These are phyloP conservation scores for Lecanoromycetidae sp. DNA, from an alignment of 2,329 filamentous ascomycete genomes.

Conservation along the genomic window DNA sequence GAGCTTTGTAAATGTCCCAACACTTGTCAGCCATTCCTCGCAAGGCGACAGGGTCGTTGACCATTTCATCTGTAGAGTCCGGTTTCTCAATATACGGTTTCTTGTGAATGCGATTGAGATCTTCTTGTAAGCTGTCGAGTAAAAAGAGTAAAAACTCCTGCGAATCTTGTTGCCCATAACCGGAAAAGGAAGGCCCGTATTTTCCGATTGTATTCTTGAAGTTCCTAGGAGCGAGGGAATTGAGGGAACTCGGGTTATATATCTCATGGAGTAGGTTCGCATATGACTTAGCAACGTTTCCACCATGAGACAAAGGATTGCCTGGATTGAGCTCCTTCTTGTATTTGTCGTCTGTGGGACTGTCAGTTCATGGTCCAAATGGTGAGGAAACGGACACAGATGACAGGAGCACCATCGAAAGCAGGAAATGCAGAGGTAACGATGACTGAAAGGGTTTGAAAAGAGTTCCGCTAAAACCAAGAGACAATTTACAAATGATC, in stretches of 20 bases:
- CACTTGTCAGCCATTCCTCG: conserved; percentile 75
- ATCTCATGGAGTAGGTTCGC: conserved; percentile 63
- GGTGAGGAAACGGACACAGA: conserved; percentile 13
- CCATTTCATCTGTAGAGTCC: conserved; percentile 93
- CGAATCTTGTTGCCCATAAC: conserved; percentile 92
- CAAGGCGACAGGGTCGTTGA: conserved; percentile 68
- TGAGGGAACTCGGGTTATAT: conserved; percentile 49
- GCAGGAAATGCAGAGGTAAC: no score
- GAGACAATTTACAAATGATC: no score
- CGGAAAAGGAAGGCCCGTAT: conserved; percentile 75
- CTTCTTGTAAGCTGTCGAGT: conserved; percentile 87
- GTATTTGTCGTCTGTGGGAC: conserved; percentile 47
- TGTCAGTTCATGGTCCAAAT: conserved; percentile 16
- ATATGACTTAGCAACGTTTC: conserved; percentile 77
- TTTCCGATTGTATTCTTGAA: conserved; percentile 76
- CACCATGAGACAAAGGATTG: conserved; percentile 77
- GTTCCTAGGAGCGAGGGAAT: conserved; percentile 59
- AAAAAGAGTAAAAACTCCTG: conserved; percentile 95
- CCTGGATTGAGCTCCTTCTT: conserved; percentile 69
- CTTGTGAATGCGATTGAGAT: conserved; percentile 82
- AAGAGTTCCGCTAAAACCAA: no score
- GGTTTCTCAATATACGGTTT: conserved; percentile 98
- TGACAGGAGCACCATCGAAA: no score
- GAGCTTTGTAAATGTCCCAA: conserved; percentile 80
- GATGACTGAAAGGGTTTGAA: neutral